Evolutionary conservation across 306 rosid species (phyloP).

Genomic region (Sicyos edulis): DNA sequence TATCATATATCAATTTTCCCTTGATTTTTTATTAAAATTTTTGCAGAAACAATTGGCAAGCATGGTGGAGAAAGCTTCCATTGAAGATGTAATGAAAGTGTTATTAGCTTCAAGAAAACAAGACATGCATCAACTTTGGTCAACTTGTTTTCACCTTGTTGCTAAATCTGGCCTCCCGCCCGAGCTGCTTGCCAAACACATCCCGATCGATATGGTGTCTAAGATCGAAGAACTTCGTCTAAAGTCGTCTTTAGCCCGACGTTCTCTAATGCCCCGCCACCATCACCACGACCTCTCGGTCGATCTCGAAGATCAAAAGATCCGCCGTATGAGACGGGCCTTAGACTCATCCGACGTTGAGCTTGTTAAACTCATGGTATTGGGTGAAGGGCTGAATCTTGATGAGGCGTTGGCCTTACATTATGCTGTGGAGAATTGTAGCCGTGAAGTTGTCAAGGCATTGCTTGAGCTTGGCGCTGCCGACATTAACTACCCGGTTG

Average conservation of each 20-base stretch:
- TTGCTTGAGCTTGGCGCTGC: slow-evolving; percentile 89
- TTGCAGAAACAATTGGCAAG: slow-evolving; percentile 87
- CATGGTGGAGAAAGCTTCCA: slow-evolving; percentile 97
- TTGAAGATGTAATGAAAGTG: slow-evolving; percentile 96
- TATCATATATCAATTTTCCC: no score
- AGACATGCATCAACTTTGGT: slow-evolving; percentile 98
- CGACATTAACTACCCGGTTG: slow-evolving; percentile 71
- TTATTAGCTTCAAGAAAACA: slow-evolving; percentile 85
- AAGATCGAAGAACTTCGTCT: slow-evolving; percentile 91
- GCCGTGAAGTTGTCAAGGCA: slow-evolving; percentile 92
- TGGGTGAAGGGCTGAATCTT: slow-evolving; percentile 96
- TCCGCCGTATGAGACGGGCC: slow-evolving; percentile 82
- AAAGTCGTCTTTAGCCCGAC: slow-evolving; percentile 71
- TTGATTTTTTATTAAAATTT: neutral
- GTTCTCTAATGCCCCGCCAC: slow-evolving; percentile 50
- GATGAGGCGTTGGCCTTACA: slow-evolving; percentile 90
- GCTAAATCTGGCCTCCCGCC: slow-evolving; percentile 89
- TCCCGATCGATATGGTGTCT: slow-evolving; percentile 72
- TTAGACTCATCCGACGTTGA: slow-evolving; percentile 91
- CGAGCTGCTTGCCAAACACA: slow-evolving; percentile 80
- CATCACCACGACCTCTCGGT: slow-evolving; percentile 58
- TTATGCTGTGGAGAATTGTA: slow-evolving; percentile 86
- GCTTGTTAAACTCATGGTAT: slow-evolving; percentile 89
- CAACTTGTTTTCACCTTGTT: slow-evolving; percentile 84
- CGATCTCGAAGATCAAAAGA: slow-evolving; percentile 87